phyloP scores from a whole-genome alignment of 1,284 basidiomycete genomes.

The Cryptococcus neoformans region DNA sequence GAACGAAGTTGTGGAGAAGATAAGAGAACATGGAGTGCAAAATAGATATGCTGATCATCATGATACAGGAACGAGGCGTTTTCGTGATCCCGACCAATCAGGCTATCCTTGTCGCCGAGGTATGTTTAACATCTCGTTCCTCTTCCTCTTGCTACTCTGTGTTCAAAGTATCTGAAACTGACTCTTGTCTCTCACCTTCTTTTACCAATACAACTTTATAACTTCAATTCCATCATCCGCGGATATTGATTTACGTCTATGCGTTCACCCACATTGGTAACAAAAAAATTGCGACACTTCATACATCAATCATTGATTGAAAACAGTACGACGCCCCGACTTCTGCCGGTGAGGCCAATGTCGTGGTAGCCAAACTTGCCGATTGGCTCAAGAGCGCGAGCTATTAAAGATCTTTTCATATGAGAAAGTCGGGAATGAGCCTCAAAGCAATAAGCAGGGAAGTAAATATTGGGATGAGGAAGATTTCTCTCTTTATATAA shows the following conservation, averaged over 20 bases:
- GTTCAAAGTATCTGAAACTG: not conserved
- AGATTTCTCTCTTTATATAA: not conserved
- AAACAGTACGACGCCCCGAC: conserved; percentile 61
- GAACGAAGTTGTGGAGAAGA: not conserved
- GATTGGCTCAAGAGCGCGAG: conserved; percentile 70
- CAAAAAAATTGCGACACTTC: conserved; percentile 3
- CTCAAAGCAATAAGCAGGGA: not conserved
- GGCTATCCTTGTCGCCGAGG: conserved; percentile 74
- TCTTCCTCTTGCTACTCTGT: not conserved
- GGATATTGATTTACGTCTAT: no score
- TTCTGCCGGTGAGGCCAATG: conserved; percentile 64
- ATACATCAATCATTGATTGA: no score
- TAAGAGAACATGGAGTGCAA: not conserved
- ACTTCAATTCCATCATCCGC: not conserved
- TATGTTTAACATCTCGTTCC: conserved; percentile 14
- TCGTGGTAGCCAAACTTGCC: conserved; percentile 69
- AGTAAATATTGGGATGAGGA: not conserved
- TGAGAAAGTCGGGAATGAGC: not conserved
- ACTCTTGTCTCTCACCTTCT: not conserved
- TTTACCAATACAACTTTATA: not conserved
- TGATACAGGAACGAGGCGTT: conserved; percentile 67
- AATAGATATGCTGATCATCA: conserved; percentile 1
- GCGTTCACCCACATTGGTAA: not conserved
- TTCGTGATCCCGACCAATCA: conserved; percentile 84
- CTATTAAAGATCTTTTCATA: conserved; percentile 35